Percentiles rank a stretch among this genome's conserved stretches.
Conservation (phyloP, 768 basidiomycete genomes). For the Clathrus columnatus region DNA sequence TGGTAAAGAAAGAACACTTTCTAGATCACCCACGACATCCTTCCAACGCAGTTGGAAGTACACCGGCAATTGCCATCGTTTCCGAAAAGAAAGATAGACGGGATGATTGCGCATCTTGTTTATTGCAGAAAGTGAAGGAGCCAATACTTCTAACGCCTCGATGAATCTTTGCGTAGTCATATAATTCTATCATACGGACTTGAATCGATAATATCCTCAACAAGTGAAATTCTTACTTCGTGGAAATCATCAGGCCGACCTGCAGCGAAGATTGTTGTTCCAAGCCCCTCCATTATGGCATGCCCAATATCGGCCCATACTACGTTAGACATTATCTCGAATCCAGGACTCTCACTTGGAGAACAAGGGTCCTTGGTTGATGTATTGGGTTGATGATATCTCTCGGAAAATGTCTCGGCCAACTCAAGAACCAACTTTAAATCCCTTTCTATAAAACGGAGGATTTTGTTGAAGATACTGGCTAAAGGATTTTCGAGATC, state of each 20-base stretch:
- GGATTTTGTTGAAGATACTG: constrained; percentile 69
- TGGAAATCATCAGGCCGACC: constrained; percentile 88
- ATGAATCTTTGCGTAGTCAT: constrained; percentile 79
- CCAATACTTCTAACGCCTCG: constrained; percentile 69
- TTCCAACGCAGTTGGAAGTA: constrained; percentile 98
- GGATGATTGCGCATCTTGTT: constrained; percentile 65
- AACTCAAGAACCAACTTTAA: constrained; percentile 66
- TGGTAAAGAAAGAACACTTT: constrained; percentile 37
- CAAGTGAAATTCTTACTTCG: constrained; percentile 41
- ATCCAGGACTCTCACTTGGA: constrained; percentile 30
- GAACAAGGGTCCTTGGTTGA: constrained; percentile 3
- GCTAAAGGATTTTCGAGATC: constrained; percentile 61
- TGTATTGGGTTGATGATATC: constrained; percentile 9
- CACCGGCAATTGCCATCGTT: constrained; percentile 91
- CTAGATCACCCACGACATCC: constrained; percentile 73
- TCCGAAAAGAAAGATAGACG: constrained; percentile 62
- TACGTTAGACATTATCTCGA: constrained; percentile 81
- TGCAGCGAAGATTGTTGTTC: constrained; percentile 76
- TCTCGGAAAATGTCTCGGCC: constrained; percentile 54
- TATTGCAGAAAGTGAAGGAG: constrained; percentile 65
- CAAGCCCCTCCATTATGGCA: constrained; percentile 79
- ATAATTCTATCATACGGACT: constrained; percentile 51
- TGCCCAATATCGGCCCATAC: constrained; percentile 80
- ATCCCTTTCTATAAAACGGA: constrained; percentile 74
- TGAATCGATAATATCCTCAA: not conserved